Evolutionary conservation across 2,329 filamentous ascomycete species (phyloP), one percentile per base, ranked within the genome.

Genomic region (Lachnellula arida): DNA sequence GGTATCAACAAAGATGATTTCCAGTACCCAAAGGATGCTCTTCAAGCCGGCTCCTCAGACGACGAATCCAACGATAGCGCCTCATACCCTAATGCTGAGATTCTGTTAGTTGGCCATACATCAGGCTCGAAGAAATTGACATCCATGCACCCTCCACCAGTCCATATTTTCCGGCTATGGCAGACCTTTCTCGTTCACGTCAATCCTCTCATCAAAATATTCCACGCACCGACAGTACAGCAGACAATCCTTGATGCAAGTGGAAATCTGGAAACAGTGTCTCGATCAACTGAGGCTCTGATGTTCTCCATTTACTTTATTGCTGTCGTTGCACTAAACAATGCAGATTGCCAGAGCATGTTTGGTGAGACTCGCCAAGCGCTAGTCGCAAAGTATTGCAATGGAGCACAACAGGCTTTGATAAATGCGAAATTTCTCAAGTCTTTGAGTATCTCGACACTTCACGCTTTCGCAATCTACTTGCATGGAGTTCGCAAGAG

Each of bases 131-230:
- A 76, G 23, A 72, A 79, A 57, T 65, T 85, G 1, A 72, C 73
- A 2, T 66, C 71, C 0, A 60, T 83, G 0, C 85, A 88, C 63
- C 83, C 83, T 7, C 69, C 77, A 2, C 73, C 79, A 22, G 78
- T 84, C 17, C 80, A 84, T 57, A 84, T 85, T 50, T 80, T 86
- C 55, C 78, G 82, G 62, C 73, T 86, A 25, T 90, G 87, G 86
- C 85, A 88, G 68, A 78, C 82, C 14, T 90, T 87, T 66, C 76
- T 89, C 42, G 80, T 82, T 58, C 88, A 88, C 64, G 81, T 89
- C 61, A 84, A 89, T 62, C 85, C 86, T 0, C 69, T 90, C 15
- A 74, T 88, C 42, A 89, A 88, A 65, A 75, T 89, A 56, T 85
- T 82, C 0, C 86, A 90, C 67, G 80, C 82, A 0, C 84, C 85